Evolutionary conservation across 371 early-diverging fungal species (phyloP), one percentile per base, ranked within the genome.

Genomic region (Mortierella polycephala): DNA sequence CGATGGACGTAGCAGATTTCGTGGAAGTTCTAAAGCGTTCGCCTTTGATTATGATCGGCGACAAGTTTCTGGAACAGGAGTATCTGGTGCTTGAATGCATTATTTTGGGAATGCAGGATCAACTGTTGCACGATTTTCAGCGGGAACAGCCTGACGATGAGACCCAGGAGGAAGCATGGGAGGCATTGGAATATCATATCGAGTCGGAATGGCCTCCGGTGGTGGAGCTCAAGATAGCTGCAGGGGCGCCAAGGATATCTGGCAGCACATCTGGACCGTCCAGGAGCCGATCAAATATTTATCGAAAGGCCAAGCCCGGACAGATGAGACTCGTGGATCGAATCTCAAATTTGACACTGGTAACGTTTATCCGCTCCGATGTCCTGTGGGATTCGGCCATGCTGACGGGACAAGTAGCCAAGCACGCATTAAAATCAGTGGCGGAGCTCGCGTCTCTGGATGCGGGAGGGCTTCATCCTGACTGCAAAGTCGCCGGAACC

Each of bases 251-350:
- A 39, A 9, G 23, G 4, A 41, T 6, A 10, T 14, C 37, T 12
- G 37, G 23, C 4, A 55, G 18, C 1, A 16, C 37, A 39, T 39
- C 66, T 18, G 21, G 21, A 21, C 7, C 55, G 41, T 20, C 21
- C 49, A 62, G 10, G 45, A 39, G 39, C 14, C 63, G 50, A 18
- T 50, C 71, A 13, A 42, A 50, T 2, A 39, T 75, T 41, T 75
- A 75, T 51, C 69, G 76, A 37, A 75, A 75, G 39, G 76, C 76
- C 18, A 75, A 75, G 54, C 76, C 76, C 0, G 76, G 76, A 30
- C 62, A 60, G 61, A 71, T 75, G 76, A 56, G 63, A 21, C 60
- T 75, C 30, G 58, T 75, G 18, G 76, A 75, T 18, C 57, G 71
- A 1, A 23, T 45, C 1, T 75, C 76, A 12, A 75, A 75, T 39